Percentiles rank a stretch among this genome's conserved stretches.
These are phyloP conservation scores for Kalmanozyma brasiliensis DNA, from an alignment of 1,284 basidiomycete species.

Conservation along the genomic window DNA sequence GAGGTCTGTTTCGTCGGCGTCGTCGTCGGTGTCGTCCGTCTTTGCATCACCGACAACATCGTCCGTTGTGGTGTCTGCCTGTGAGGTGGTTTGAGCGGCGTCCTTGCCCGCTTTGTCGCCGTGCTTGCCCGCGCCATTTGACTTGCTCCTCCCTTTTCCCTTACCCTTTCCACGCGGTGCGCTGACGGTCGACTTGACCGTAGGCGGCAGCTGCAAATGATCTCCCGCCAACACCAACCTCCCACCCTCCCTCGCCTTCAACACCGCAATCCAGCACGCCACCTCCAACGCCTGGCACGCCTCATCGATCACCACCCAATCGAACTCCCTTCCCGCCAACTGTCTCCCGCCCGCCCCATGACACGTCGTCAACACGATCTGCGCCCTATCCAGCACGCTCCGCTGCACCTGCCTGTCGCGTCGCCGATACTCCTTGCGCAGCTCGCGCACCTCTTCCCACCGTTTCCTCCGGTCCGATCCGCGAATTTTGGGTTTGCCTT, in stretches of 20 bases:
- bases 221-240: slow-evolving; percentile 68
- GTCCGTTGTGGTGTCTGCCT: slow-evolving; percentile 6
- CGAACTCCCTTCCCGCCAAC: slow-evolving; percentile 72
- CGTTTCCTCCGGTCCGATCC: slow-evolving; percentile 84
- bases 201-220: slow-evolving; percentile 79
- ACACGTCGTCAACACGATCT: slow-evolving; percentile 90
- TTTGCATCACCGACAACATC: slow-evolving; percentile 7
- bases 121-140: not conserved
- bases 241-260: slow-evolving; percentile 67
- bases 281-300: slow-evolving; percentile 92
- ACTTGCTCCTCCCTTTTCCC: not conserved
- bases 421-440: slow-evolving; percentile 92
- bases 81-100: no score
- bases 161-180: not conserved
- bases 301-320: slow-evolving; percentile 93
- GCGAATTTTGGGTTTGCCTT: slow-evolving; percentile 71
- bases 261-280: slow-evolving; percentile 94
- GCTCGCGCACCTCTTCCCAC: slow-evolving; percentile 89
- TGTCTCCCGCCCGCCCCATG: slow-evolving; percentile 73
- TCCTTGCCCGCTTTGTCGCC: slow-evolving; percentile 6
- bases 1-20: slow-evolving; percentile 5
- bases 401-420: slow-evolving; percentile 84
- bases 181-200: slow-evolving; percentile 72
- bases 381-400: slow-evolving; percentile 80
- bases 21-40: slow-evolving; percentile 2